Conservation (phyloP, 495 filamentous ascomycete genomes). For the Rhizodiscina lignyota region DNA sequence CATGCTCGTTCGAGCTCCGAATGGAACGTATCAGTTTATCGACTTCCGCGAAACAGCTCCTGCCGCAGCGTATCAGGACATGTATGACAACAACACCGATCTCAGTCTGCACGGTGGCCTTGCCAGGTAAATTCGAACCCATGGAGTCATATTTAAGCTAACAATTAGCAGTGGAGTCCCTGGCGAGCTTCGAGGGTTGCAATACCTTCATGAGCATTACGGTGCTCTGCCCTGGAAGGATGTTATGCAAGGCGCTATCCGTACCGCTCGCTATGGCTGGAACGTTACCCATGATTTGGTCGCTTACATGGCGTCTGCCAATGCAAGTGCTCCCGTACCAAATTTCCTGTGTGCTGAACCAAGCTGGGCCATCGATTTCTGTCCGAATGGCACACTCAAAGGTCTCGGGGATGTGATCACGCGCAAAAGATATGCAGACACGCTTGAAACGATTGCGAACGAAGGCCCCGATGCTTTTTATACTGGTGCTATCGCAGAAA, state of each 20-base stretch:
- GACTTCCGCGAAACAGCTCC: constrained; percentile 8
- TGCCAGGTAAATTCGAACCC: constrained; percentile 1
- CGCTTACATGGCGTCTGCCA: constrained; percentile 40
- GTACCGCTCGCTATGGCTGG: constrained; percentile 64
- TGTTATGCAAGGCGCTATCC: constrained; percentile 53
- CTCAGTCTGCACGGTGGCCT: constrained; percentile 1
- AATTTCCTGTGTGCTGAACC: constrained; percentile 59
- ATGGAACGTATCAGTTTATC: not conserved
- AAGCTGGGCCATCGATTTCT: constrained; percentile 74
- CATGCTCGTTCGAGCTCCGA: constrained; percentile 1
- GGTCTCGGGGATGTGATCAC: constrained; percentile 61
- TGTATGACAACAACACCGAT: constrained; percentile 2
- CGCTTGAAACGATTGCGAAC: constrained; percentile 56
- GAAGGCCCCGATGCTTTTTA: constrained; percentile 64
- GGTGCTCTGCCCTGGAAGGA: constrained; percentile 53
- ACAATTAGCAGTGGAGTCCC: constrained; percentile 56
- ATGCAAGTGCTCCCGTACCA: constrained; percentile 6
- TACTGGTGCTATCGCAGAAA: constrained; percentile 50
- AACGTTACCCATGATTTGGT: constrained; percentile 50
- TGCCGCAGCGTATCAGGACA: constrained; percentile 5
- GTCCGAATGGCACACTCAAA: constrained; percentile 58
- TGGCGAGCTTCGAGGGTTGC: constrained; percentile 64
- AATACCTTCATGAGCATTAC: constrained; percentile 58
- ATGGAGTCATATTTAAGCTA: too few relatives aligned
- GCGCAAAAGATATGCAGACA: constrained; percentile 59